These are phyloP conservation scores for Fomitopsis serialis DNA, from an alignment of 768 basidiomycete species.

Conservation along the genomic window DNA sequence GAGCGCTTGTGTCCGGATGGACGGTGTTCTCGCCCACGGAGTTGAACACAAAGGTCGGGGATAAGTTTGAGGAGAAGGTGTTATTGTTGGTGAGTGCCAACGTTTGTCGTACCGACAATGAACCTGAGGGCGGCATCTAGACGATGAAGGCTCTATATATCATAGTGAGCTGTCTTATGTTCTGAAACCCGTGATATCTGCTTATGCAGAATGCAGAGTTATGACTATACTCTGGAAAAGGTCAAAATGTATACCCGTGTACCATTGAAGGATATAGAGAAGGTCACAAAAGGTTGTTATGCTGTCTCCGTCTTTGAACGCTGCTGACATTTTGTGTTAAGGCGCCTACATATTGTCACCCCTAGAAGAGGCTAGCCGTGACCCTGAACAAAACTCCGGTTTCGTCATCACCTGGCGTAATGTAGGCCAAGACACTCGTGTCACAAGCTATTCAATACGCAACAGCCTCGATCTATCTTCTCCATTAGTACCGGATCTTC, in stretches of 20 bases:
- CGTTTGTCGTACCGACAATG: neutral
- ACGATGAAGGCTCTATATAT: conserved; percentile 61
- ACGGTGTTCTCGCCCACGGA: conserved; percentile 84
- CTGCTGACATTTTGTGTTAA: conserved; percentile 22
- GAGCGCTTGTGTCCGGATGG: conserved; percentile 82
- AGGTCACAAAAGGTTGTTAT: conserved; percentile 68
- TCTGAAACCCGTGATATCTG: neutral
- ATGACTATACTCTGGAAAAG: conserved; percentile 90
- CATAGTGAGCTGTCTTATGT: conserved; percentile 45
- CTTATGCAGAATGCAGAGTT: conserved; percentile 49
- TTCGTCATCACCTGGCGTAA: conserved; percentile 80
- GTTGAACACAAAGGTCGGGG: conserved; percentile 62
- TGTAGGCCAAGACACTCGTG: conserved; percentile 61
- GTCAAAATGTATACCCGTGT: conserved; percentile 87
- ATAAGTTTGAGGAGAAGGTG: conserved; percentile 93
- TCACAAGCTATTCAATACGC: conserved; percentile 80
- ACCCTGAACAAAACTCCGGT: conserved; percentile 84
- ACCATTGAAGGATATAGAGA: conserved; percentile 73
- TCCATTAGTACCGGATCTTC: conserved; percentile 14
- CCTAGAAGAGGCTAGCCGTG: conserved; percentile 86
- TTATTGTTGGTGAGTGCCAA: conserved; percentile 64
- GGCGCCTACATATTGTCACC: conserved; percentile 96
- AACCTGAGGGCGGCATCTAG: conserved; percentile 16
- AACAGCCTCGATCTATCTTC: conserved; percentile 46
- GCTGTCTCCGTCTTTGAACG: neutral